Evolutionary conservation across 1,284 basidiomycete species (phyloP).

Genomic region (Leccinum cinnamomeum): DNA sequence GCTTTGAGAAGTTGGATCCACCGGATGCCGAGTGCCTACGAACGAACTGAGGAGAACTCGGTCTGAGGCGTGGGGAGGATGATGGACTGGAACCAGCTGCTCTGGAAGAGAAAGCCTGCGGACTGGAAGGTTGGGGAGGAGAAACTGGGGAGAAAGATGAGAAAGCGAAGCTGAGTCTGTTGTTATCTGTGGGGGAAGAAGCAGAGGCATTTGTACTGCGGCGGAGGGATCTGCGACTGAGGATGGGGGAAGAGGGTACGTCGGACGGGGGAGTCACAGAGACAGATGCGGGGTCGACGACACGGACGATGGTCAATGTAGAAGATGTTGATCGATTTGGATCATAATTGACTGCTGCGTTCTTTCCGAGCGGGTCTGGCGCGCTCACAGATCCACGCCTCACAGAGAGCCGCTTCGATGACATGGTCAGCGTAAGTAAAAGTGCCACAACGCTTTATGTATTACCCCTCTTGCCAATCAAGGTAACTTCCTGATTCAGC

Average conservation of each 20-base stretch:
- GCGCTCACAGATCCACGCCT: slow-evolving; percentile 68
- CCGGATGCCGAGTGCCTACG: slow-evolving; percentile 34
- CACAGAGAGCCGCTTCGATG: slow-evolving; percentile 46
- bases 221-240: slow-evolving; percentile 20
- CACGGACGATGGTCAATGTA: slow-evolving; percentile 72
- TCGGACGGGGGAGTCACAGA: slow-evolving; percentile 5
- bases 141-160: slow-evolving; percentile 50
- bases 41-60: slow-evolving; percentile 44
- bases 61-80: slow-evolving; percentile 47
- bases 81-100: slow-evolving; percentile 31
- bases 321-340: slow-evolving; percentile 57
- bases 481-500: slow-evolving; percentile 11
- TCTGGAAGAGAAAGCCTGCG: slow-evolving; percentile 17
- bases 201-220: slow-evolving; percentile 31
- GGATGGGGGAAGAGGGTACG: not conserved
- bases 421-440: slow-evolving; percentile 11
- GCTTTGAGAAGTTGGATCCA: slow-evolving; percentile 35
- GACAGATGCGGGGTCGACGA: slow-evolving; percentile 34
- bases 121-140: slow-evolving; percentile 18
- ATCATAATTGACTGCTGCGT: slow-evolving; percentile 51
- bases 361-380: slow-evolving; percentile 61
- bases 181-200: slow-evolving; percentile 34
- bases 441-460: slow-evolving; percentile 4
- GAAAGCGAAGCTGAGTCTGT: slow-evolving; percentile 64
- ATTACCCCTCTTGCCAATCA: not conserved